Evolutionary conservation across 305 asterid species (phyloP), one percentile per base, ranked within the genome.

Genomic region (Stenogyne calaminthoides): DNA sequence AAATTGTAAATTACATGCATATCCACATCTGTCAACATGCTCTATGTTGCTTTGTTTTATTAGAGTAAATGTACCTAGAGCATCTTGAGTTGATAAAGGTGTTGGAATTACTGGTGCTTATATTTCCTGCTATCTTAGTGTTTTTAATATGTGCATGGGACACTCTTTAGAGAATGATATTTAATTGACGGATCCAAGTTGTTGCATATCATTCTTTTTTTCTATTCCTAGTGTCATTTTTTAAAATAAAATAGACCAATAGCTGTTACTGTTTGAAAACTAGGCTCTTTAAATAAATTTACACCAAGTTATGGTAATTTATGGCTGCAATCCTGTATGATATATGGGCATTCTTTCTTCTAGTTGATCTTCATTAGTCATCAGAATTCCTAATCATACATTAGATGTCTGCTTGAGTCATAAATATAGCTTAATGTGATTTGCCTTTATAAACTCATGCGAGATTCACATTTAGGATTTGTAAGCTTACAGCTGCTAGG

Each of bases 121-220:
- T 25, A 19, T 55, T 34, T 69, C 58, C 44, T 73, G 12, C 69
- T 44, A 37, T 73, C 55, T 42, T 72, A 34, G 52, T 51, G 42
- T 32, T 72, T 25, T 63, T 65, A 37, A 56, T 74, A 12, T 60
- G 36, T 49, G 57, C 68, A 34, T 46, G 42, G 7, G 52, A 44
- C 44, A 15, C 52, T 42, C 15, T 49, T 46, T 19, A 25, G 34
- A 20, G 73, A 67, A 60, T 73, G 72, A 51, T 69, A 3, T 64
- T 46, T 64, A 52, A 20, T 62, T 64, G n/a, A 8, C 0, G 60
- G 51, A 39, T 25, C 37, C 60, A 44, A 12, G 12, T 73, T 34
- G 37, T 49, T 49, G 49, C 36, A 14, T 64, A 58, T 64, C 16
- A 6, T 70, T 36, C 47, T 10, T 64, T 47, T 4, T 34, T 27